Evolutionary conservation across 2,329 filamentous ascomycete species (phyloP).

Genomic region (Penicillium sp.): DNA sequence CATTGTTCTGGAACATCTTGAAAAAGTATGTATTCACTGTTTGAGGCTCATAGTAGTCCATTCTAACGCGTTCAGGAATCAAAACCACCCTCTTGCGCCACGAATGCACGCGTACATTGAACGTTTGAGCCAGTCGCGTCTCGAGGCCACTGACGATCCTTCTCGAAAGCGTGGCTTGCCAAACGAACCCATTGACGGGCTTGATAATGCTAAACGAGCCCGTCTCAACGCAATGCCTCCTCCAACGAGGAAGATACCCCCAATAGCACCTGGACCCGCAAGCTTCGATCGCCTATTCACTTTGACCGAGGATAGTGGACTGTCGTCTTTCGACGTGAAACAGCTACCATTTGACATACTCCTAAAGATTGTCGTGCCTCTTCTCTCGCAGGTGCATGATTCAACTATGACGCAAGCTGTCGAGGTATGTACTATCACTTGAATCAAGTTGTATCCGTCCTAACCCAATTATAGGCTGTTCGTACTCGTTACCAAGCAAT

Average conservation of each 20-base stretch:
- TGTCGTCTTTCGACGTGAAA: conserved; percentile 81
- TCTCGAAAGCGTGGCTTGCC: conserved; percentile 74
- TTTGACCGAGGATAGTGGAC: conserved; percentile 71
- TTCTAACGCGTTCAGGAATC: conserved; percentile 61
- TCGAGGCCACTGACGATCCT: conserved; percentile 77
- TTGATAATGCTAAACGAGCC: conserved; percentile 80
- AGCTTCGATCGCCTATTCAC: conserved; percentile 85
- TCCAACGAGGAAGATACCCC: conserved; percentile 60
- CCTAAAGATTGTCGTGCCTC: conserved; percentile 76
- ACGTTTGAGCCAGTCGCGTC: conserved; percentile 73
- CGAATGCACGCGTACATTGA: conserved; percentile 89
- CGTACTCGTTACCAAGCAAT: conserved; percentile 41
- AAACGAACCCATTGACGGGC: conserved; percentile 68
- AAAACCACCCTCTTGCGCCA: conserved; percentile 71
- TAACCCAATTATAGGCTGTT: conserved; percentile 36
- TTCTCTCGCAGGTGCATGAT: conserved; percentile 72
- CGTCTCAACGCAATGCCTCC: conserved; percentile 61
- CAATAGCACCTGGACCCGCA: conserved; percentile 73
- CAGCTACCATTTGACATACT: conserved; percentile 75
- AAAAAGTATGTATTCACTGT: conserved; percentile 63
- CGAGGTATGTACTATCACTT: conserved; percentile 53
- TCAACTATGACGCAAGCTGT: conserved; percentile 72
- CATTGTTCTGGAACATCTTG: conserved; percentile 78
- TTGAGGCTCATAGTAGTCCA: conserved; percentile 12
- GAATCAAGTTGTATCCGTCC: background rate